phyloP scores from a whole-genome alignment of 192 early-diverging fungal genomes.

The Linnemannia hyalina region DNA sequence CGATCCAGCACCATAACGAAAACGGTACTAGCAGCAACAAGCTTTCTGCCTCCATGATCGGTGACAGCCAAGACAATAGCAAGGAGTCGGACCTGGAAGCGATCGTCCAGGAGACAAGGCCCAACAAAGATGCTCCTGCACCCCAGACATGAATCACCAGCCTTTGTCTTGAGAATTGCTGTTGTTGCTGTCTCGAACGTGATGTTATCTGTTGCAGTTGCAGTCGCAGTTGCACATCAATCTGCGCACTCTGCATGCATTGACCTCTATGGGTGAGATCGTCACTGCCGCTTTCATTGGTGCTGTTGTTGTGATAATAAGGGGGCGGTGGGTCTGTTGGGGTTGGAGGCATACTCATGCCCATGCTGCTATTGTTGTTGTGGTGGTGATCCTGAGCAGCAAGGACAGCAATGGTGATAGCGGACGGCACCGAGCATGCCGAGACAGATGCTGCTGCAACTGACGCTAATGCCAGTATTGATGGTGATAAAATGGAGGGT shows the following conservation, averaged over 20 bases:
- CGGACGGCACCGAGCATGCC: not conserved
- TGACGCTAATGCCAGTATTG: not conserved
- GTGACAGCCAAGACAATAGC: not conserved
- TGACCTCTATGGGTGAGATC: not conserved
- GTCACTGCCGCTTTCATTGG: not conserved
- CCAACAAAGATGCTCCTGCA: not conserved
- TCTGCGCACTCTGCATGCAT: not conserved
- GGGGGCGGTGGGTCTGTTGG: constrained; percentile 6
- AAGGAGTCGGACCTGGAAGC: not conserved
- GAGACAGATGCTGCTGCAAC: not conserved
- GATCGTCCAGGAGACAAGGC: not conserved
- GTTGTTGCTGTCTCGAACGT: not conserved
- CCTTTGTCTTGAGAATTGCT: not conserved
- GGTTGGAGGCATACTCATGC: not conserved
- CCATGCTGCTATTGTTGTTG: not conserved
- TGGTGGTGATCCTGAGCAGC: not conserved
- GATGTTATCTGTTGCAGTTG: not conserved
- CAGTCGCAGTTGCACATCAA: not conserved
- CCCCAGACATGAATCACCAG: not conserved
- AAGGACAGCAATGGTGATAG: not conserved
- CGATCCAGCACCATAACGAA: not conserved
- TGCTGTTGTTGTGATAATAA: not conserved
- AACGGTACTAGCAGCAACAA: not conserved
- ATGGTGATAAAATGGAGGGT: not conserved
- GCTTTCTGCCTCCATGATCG: not conserved